A percentile compares a stretch with the other conserved stretches of the same genome.
These are phyloP conservation scores for Fusarium tricinctum DNA, from an alignment of 2,329 filamentous ascomycete genomes.

Conservation along the genomic window DNA sequence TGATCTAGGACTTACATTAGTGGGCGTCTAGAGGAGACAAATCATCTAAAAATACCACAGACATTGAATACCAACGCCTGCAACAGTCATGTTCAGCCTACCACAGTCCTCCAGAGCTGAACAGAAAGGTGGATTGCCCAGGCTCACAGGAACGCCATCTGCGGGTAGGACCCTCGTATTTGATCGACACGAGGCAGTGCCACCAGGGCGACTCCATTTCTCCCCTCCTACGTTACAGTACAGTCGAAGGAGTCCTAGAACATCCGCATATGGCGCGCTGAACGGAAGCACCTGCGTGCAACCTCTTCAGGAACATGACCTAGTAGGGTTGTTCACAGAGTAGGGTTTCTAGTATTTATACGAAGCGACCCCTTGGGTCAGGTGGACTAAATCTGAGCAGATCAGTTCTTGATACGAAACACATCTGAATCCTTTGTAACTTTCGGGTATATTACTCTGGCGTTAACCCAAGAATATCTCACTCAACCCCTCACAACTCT, in stretches of 20 bases:
- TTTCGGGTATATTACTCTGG: constrained; percentile 9
- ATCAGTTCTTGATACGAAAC: constrained; percentile 19
- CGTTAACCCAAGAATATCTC: not conserved
- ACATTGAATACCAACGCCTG: constrained; percentile 33
- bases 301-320: not conserved
- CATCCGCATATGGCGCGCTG: constrained; percentile 19
- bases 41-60: constrained; percentile 30
- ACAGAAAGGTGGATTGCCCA: constrained; percentile 31
- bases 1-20: not conserved
- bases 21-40: not conserved
- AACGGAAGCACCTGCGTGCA: constrained; percentile 18
- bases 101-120: constrained; percentile 17
- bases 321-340: constrained; percentile 14
- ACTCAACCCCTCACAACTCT: not conserved
- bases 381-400: constrained; percentile 4
- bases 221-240: constrained; percentile 26
- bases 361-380: constrained; percentile 26
- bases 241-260: constrained; percentile 23
- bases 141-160: constrained; percentile 35
- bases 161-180: constrained; percentile 41
- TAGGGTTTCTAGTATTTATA: constrained; percentile 28
- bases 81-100: constrained; percentile 20
- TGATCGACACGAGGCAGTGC: constrained; percentile 41
- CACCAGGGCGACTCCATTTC: constrained; percentile 31
- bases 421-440: constrained; percentile 9